phyloP scores from a whole-genome alignment of 768 basidiomycete species.

The Boletus sensibilis region DNA sequence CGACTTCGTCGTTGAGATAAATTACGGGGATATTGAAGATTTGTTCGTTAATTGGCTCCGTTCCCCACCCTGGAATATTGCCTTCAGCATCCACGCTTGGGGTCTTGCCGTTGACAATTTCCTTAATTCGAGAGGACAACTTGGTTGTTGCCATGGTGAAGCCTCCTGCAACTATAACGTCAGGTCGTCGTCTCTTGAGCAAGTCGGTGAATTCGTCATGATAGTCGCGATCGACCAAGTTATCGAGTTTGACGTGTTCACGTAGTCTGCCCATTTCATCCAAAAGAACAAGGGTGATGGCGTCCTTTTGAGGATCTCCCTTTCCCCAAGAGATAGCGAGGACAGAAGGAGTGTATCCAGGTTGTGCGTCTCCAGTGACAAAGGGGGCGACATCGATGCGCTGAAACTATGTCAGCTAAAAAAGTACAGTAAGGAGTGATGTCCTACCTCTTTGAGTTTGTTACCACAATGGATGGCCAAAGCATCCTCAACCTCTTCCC shows the following conservation, averaged over 20 bases:
- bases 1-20: constrained; percentile 88
- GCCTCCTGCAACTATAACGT: constrained; percentile 87
- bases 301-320: constrained; percentile 91
- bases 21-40: constrained; percentile 67
- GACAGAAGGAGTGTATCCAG: constrained; percentile 74
- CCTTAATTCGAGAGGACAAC: constrained; percentile 63
- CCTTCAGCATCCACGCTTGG: constrained; percentile 25
- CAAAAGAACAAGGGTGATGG: constrained; percentile 78
- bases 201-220: constrained; percentile 77
- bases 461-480: constrained; percentile 67
- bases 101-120: constrained; percentile 39
- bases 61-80: constrained; percentile 24
- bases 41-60: constrained; percentile 39
- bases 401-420: constrained; percentile 40
- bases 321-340: constrained; percentile 93
- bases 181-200: constrained; percentile 78
- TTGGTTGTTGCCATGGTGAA: constrained; percentile 80
- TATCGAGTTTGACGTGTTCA: constrained; percentile 89
- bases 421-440: neutral
- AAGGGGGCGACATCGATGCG: constrained; percentile 83
- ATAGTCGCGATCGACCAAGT: constrained; percentile 68
- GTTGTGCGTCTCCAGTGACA: constrained; percentile 55
- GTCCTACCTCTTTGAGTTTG: constrained; percentile 67
- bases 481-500: constrained; percentile 87
- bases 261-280: constrained; percentile 88